Percentiles rank a stretch among this genome's conserved stretches.
Evolutionary conservation across 2,329 filamentous ascomycete species (phyloP).

Genomic region (Xylariaceae sp.): DNA sequence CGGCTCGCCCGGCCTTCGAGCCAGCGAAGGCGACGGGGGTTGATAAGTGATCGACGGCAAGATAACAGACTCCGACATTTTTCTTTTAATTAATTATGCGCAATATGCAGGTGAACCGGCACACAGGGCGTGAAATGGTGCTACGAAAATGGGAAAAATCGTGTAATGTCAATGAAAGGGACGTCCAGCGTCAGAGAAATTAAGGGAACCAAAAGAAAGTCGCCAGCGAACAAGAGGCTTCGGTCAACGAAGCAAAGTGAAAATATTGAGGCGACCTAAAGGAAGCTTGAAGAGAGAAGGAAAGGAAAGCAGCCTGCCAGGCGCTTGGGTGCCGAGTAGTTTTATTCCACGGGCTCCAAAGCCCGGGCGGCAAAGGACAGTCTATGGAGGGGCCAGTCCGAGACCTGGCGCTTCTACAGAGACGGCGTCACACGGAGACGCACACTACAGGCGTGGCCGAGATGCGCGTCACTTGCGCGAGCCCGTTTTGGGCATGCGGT

Average conservation of each 20-base stretch:
- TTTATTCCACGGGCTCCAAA: slow-evolving; percentile 29
- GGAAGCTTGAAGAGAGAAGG: slow-evolving; percentile 30
- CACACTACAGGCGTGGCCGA: slow-evolving; percentile 30
- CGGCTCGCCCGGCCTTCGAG: slow-evolving; percentile 47
- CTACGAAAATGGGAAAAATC: slow-evolving; percentile 6
- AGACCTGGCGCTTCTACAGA: slow-evolving; percentile 30
- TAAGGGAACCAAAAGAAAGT: slow-evolving; percentile 30
- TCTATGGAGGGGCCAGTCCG: slow-evolving; percentile 16
- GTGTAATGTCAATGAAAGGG: slow-evolving; percentile 28
- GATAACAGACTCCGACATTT: slow-evolving; percentile 46
- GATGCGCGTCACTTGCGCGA: slow-evolving; percentile 24
- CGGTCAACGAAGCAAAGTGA: slow-evolving; percentile 45
- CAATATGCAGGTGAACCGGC: slow-evolving; percentile 25
- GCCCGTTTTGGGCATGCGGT: slow-evolving; percentile 29
- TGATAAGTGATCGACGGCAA: slow-evolving; percentile 42
- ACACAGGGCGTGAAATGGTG: slow-evolving; percentile 24
- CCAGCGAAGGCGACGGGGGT: slow-evolving; percentile 52
- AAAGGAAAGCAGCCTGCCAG: slow-evolving; percentile 23
- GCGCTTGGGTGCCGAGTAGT: slow-evolving; percentile 26
- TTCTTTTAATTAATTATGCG: slow-evolving; percentile 29
- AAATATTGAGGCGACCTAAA: slow-evolving; percentile 30
- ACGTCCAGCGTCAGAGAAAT: slow-evolving; percentile 34
- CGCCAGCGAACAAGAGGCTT: slow-evolving; percentile 41
- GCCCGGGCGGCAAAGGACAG: slow-evolving; percentile 29
- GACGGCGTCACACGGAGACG: slow-evolving; percentile 22